phyloP scores from a whole-genome alignment of 192 early-diverging fungal species.

The Spizellomyces punctatus region DNA sequence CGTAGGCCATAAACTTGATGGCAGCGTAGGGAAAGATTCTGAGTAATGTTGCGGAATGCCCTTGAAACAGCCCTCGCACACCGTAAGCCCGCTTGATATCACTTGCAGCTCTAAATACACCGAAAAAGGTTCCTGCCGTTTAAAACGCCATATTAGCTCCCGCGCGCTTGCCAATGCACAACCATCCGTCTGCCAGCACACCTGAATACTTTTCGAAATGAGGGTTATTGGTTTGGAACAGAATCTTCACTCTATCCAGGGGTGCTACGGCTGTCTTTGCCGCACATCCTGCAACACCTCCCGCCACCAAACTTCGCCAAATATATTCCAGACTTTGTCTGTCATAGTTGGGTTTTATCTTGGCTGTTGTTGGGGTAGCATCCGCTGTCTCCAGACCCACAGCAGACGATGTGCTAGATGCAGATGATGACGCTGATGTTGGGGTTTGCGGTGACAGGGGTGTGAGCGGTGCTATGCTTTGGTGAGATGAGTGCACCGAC shows the following conservation, averaged over 20 bases:
- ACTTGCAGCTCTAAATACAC: conserved; percentile 77
- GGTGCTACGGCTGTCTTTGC: conserved; percentile 62
- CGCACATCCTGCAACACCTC: conserved; percentile 61
- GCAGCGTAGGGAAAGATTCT: conserved; percentile 97
- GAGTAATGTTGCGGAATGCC: conserved; percentile 90
- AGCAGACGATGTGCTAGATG: too few species aligned
- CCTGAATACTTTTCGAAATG: conserved; percentile 52
- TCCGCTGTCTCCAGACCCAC: too few species aligned
- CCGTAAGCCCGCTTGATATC: conserved; percentile 77
- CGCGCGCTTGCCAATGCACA: background rate
- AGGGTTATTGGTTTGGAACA: conserved; percentile 58
- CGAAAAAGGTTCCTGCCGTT: conserved; percentile 69
- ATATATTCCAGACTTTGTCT: conserved; percentile 47
- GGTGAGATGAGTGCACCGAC: too few species aligned
- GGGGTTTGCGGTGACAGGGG: too few species aligned
- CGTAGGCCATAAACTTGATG: conserved; percentile 96
- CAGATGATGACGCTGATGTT: too few species aligned
- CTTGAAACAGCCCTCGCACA: conserved; percentile 84
- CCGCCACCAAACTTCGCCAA: conserved; percentile 53
- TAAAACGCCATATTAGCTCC: background rate
- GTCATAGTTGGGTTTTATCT: background rate
- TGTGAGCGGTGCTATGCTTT: too few species aligned
- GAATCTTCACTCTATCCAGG: conserved; percentile 59
- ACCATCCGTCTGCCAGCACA: background rate
- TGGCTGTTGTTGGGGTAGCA: too few species aligned